These are phyloP conservation scores for Trametes coccinea DNA, from an alignment of 768 basidiomycete species.

Conservation along the genomic window DNA sequence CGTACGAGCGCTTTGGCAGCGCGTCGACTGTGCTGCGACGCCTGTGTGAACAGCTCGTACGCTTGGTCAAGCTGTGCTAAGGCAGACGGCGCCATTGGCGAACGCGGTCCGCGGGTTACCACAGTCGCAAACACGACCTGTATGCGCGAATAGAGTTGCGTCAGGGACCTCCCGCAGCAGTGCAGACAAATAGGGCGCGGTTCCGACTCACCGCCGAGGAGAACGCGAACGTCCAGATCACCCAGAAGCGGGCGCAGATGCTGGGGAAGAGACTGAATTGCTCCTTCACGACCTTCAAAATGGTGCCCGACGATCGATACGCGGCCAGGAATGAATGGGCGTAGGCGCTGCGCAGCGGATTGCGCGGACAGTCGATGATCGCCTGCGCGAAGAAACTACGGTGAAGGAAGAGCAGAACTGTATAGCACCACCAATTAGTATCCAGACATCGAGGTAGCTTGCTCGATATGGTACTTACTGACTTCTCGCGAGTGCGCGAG, in stretches of 20 bases:
- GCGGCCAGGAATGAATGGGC: conserved; percentile 73
- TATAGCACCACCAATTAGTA: neutral
- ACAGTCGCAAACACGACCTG: conserved; percentile 81
- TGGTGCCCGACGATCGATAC: conserved; percentile 66
- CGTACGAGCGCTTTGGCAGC: conserved; percentile 65
- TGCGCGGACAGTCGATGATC: conserved; percentile 64
- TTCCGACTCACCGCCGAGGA: conserved; percentile 34
- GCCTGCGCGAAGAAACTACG: conserved; percentile 74
- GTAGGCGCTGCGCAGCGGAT: conserved; percentile 68
- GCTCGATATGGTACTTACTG: conserved; percentile 43
- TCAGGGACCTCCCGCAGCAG: conserved; percentile 35
- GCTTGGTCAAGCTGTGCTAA: conserved; percentile 71
- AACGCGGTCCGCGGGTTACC: conserved; percentile 70
- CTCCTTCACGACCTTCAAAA: conserved; percentile 50
- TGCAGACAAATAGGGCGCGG: neutral
- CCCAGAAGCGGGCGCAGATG: conserved; percentile 62
- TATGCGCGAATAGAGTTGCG: conserved; percentile 51
- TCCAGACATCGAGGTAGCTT: conserved; percentile 32
- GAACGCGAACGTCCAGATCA: conserved; percentile 60
- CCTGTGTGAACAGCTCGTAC: conserved; percentile 63
- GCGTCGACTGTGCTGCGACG: conserved; percentile 56
- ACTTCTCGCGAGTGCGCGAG: conserved; percentile 49
- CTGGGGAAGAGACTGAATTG: conserved; percentile 58
- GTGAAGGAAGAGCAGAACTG: conserved; percentile 66
- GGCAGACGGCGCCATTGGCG: conserved; percentile 64